Base-by-base conservation (phyloP, 768 basidiomycete genomes). In the Hemileccinum rubropunctum region DNA sequence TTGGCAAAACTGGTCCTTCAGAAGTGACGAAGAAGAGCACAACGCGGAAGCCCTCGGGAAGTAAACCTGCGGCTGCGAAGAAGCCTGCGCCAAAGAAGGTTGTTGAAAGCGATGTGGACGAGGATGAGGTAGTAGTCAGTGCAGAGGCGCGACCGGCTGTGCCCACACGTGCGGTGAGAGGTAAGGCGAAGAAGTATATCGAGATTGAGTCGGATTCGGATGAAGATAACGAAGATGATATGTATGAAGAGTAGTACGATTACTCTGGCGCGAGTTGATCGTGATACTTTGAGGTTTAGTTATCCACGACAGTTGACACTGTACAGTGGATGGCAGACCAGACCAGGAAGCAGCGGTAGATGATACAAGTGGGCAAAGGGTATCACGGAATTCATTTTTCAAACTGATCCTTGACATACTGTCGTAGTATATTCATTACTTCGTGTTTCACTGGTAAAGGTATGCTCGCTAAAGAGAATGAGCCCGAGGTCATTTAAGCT, bases 381-480 rank as follows among this genome's bases (percentile, higher is more conserved):
- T 15, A 20, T 15, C 36, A 28, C 13, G 20, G 17, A 27, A 27
- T 43, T 64, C 47, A 73, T 65, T 61, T 73, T 56, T 79, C 79
- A 43, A 84, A 76, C 50, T 84, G 81, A 56, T 77, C 78, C 48
- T 81, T 82, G 44, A 84, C 60, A 53, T 76, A 79, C 47, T 78
- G 79, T 17, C 77, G 75, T 50, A 85, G 79, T 26, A 79, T 59
- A 28, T 60, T 63, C 46, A 71, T 71, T 0, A 81, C 64, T 53
- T 86, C 83, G 17, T 76, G 74, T 59, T 75, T 79, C 14, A 82
- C 73, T 0, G 74, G 65, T 6, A 73, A 60, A 8, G 84, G 79
- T 23, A 83, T 60, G 11, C 73, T 73, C 4, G 69, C 83, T 83
- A 28, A 30, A 39, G 46, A 40, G 4, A 20, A 38, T 53, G 27